Evolutionary conservation across 192 early-diverging fungal species (phyloP).

Genomic region (Chytriomyces confervae): DNA sequence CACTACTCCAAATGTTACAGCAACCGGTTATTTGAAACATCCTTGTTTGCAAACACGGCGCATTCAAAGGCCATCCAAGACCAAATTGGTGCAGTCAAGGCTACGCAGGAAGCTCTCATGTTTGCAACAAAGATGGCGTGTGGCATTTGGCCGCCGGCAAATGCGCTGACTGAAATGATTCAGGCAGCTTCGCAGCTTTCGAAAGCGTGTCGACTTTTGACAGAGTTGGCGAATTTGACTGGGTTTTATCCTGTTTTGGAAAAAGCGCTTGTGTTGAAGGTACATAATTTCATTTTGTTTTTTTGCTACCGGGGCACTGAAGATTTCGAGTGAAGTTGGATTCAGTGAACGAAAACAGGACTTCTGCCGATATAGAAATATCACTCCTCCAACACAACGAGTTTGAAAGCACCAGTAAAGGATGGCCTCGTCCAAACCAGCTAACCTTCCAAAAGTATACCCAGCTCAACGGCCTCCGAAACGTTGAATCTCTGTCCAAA

Average conservation of each 20-base stretch:
- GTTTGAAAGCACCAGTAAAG: background rate
- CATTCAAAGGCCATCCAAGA: constrained; percentile 32
- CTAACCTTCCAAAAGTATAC: constrained; percentile 54
- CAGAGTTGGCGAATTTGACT: constrained; percentile 47
- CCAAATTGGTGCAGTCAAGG: constrained; percentile 30
- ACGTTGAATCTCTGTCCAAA: constrained; percentile 54
- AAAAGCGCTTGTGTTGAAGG: constrained; percentile 43
- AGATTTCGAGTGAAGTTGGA: background rate
- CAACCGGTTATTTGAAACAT: constrained; percentile 18
- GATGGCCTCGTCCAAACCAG: constrained; percentile 26
- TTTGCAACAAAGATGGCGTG: constrained; percentile 58
- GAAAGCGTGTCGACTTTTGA: constrained; percentile 40
- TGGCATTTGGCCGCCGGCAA: constrained; percentile 60
- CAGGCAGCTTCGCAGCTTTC: constrained; percentile 47
- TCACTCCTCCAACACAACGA: background rate
- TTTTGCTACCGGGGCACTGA: background rate
- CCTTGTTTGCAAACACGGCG: constrained; percentile 30
- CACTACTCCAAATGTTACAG: constrained; percentile 13
- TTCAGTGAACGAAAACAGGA: background rate
- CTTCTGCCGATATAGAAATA: constrained; percentile 4
- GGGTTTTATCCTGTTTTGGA: constrained; percentile 50
- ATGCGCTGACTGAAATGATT: constrained; percentile 58
- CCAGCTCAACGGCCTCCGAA: constrained; percentile 49
- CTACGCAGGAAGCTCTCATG: constrained; percentile 50
- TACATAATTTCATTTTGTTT: constrained; percentile 9